Evolutionary conservation across 2,329 filamentous ascomycete genomes (phyloP), one percentile per base, ranked within the genome.

Genomic region (Epichloe hybrida): DNA sequence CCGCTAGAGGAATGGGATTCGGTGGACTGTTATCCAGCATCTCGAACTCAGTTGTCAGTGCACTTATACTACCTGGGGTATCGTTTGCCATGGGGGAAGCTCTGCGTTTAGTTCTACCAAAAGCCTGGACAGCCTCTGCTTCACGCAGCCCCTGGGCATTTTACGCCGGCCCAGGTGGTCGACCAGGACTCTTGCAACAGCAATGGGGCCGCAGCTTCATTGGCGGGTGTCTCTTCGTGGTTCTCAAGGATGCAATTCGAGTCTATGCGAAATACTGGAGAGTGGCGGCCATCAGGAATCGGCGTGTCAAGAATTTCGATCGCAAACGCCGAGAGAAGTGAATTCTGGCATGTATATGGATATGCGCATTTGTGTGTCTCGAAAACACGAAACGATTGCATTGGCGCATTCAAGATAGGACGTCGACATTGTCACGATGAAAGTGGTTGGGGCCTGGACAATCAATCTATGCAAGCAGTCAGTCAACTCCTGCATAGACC

Each of bases 191-290:
- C 27, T 66, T 98, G 35, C 86, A 93, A 61, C 80, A 86, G 58
- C 81, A 83, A 52, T 97, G 93, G 88, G 93, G 89, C 1, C 76
- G 93, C 51, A 96, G 87, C 60, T 72, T 98, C 2, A 76, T 93
- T 1, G 93, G 93, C 1, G 93, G 93, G 0, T 93, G 88, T 62
- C 69, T 95, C 20, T 95, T 91, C 60, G 83, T 97, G 15, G 82
- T 95, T 9, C 66, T 95, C 49, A 93, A 91, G 65, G 81, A 86
- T 58, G 72, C 71, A 3, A 68, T 83, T 48, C 69, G 71, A 52
- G 65, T 86, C 23, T 85, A 82, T 60, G 73, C 75, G 56, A 84
- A 84, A 66, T 81, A 81, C 63, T 72, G 79, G 54, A 74, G 73
- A 54, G 80, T 79, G 12, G 72, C 76, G 57, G 73, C 79, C 36